phyloP scores from a whole-genome alignment of 2,329 filamentous ascomycete genomes.

The Hypoxylon sp. region DNA sequence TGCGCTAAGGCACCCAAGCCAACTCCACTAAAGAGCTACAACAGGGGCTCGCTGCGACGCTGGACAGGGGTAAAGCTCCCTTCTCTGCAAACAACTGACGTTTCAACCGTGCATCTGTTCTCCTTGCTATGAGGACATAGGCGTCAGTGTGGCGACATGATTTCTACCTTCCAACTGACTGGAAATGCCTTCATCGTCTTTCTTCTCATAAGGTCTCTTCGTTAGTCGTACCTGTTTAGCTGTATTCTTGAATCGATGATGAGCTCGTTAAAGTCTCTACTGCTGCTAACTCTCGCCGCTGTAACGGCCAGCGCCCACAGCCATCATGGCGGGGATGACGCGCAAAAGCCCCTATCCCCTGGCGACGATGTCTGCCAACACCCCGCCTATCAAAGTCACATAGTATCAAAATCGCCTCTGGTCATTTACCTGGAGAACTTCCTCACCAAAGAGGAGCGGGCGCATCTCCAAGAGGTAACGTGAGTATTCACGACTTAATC shows the following conservation, averaged over 20 bases:
- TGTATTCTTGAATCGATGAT: constrained; percentile 15
- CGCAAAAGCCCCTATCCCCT: constrained; percentile 37
- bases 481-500: constrained; percentile 39
- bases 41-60: constrained; percentile 19
- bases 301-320: constrained; percentile 34
- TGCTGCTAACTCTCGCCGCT: constrained; percentile 31
- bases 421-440: constrained; percentile 52
- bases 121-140: constrained; percentile 13
- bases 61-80: constrained; percentile 25
- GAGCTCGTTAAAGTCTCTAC: constrained; percentile 32
- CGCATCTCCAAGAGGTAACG: constrained; percentile 48
- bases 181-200: constrained; percentile 3
- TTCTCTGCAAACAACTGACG: constrained; percentile 36
- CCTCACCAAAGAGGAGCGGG: constrained; percentile 47
- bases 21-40: constrained; percentile 25
- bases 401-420: constrained; percentile 49
- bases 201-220: background rate
- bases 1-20: constrained; percentile 29
- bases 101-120: constrained; percentile 39
- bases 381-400: constrained; percentile 44
- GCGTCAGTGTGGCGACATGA: constrained; percentile 1
- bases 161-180: background rate
- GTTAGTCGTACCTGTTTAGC: background rate
- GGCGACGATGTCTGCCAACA: constrained; percentile 43
- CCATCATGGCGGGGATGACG: constrained; percentile 22